A percentile compares a stretch with the other conserved stretches of the same genome.
Conservation (phyloP, 305 asterid genomes). For the Euphrasia arctica region DNA sequence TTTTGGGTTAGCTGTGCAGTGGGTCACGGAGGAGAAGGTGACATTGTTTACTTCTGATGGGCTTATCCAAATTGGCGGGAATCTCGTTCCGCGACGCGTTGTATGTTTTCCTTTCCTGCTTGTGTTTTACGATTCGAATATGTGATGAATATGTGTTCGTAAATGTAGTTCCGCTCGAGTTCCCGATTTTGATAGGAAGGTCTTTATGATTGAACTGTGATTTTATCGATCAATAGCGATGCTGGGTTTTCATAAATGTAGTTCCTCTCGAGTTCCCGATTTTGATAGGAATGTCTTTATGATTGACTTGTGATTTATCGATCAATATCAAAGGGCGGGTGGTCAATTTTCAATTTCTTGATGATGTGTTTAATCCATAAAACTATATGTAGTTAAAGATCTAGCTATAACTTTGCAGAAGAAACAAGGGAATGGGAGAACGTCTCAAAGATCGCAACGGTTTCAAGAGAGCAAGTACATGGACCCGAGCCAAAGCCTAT, state of each 20-base stretch:
- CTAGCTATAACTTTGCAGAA: constrained; percentile 44
- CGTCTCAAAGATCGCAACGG: constrained; percentile 56
- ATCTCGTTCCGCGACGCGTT: constrained; percentile 68
- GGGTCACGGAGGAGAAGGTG: constrained; percentile 80
- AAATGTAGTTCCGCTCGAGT: not conserved
- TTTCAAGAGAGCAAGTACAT: constrained; percentile 84
- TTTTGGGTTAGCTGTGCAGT: constrained; percentile 55
- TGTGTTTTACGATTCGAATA: not conserved
- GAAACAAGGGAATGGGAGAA: constrained; percentile 55
- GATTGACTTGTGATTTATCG: not conserved
- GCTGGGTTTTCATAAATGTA: not conserved
- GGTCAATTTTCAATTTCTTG: not conserved
- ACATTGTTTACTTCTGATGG: constrained; percentile 91
- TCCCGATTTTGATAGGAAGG: not conserved
- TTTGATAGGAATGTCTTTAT: not conserved
- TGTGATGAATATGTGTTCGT: not conserved
- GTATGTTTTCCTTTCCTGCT: constrained; percentile 36
- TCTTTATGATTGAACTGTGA: not conserved
- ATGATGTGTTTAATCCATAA: constrained; percentile 11
- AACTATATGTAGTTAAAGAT: not conserved
- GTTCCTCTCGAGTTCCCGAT: not conserved
- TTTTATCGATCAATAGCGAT: not conserved
- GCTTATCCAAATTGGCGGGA: constrained; percentile 84
- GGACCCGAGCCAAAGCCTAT: constrained; percentile 87
- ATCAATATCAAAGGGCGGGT: not conserved